Evolutionary conservation across 805 yeast genomes (phyloP).

Genomic region (Komagataella phaffii): DNA sequence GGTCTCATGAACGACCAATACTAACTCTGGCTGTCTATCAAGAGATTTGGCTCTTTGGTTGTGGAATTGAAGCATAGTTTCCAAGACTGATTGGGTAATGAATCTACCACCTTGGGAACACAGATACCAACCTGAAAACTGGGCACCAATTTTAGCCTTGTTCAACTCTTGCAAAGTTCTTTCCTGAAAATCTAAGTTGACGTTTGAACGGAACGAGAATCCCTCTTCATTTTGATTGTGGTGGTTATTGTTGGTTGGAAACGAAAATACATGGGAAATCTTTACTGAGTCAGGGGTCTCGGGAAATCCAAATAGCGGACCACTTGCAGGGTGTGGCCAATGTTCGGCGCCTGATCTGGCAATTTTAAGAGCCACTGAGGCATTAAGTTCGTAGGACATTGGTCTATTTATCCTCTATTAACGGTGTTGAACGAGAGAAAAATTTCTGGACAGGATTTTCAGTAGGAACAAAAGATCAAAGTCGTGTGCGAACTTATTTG

Average conservation of each 20-base stretch:
- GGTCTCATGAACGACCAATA: constrained; percentile 52
- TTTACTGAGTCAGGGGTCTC: constrained; percentile 34
- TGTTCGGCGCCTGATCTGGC: constrained; percentile 55
- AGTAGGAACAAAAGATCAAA: not conserved
- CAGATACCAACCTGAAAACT: constrained; percentile 74
- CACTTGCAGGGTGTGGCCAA: constrained; percentile 49
- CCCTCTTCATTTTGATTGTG: constrained; percentile 45
- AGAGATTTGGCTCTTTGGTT: constrained; percentile 12
- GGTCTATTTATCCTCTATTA: not conserved
- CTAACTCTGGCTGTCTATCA: constrained; percentile 29
- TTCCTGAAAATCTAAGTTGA: constrained; percentile 55
- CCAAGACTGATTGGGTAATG: constrained; percentile 52
- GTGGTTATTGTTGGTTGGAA: constrained; percentile 27
- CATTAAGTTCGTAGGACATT: constrained; percentile 20
- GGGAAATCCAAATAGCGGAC: constrained; percentile 67
- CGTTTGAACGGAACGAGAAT: constrained; percentile 35
- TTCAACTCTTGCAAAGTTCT: constrained; percentile 51
- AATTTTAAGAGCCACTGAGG: constrained; percentile 44
- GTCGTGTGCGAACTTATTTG: not conserved
- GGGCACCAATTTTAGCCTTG: constrained; percentile 51
- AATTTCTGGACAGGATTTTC: not conserved
- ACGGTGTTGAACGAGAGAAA: not conserved
- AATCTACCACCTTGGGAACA: constrained; percentile 57
- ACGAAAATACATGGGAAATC: constrained; percentile 52
- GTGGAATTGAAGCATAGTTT: constrained; percentile 55